Evolutionary conservation across 345 rosid genomes (phyloP).

Genomic region (Murraya koenigii): DNA sequence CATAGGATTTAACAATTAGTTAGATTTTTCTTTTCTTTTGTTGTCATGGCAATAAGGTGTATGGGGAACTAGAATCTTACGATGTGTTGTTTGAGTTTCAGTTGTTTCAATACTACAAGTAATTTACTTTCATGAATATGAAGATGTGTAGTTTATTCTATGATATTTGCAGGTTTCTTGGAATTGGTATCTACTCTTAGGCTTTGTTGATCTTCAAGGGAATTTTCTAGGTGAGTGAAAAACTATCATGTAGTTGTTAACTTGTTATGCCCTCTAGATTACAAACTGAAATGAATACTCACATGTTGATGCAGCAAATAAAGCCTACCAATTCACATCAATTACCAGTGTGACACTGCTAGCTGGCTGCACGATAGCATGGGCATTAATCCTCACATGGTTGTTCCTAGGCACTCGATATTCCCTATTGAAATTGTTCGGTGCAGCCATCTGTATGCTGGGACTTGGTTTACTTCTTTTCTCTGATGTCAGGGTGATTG

Average conservation of each 20-base stretch:
- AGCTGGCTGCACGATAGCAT: slow-evolving; percentile 53
- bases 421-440: slow-evolving; percentile 46
- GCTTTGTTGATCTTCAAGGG: slow-evolving; percentile 60
- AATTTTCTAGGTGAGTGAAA: slow-evolving; percentile 50
- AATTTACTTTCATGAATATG: no score
- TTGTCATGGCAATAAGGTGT: no score
- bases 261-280: not conserved
- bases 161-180: slow-evolving; percentile 38
- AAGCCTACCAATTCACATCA: slow-evolving; percentile 61
- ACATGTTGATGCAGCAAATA: slow-evolving; percentile 41
- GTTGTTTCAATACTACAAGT: no score
- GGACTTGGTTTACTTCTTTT: slow-evolving; percentile 60
- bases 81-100: no score
- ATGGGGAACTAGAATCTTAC: no score
- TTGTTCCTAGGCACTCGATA: slow-evolving; percentile 51
- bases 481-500: slow-evolving; percentile 57
- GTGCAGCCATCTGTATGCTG: slow-evolving; percentile 46
- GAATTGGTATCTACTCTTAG: slow-evolving; percentile 64
- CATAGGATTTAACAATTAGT: no score
- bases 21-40: no score
- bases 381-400: slow-evolving; percentile 57
- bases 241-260: no score
- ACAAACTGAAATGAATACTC: no score
- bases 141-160: not conserved
- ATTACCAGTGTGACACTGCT: slow-evolving; percentile 58